phyloP scores from a whole-genome alignment of 306 rosid genomes.

The Acacia crassicarpa region DNA sequence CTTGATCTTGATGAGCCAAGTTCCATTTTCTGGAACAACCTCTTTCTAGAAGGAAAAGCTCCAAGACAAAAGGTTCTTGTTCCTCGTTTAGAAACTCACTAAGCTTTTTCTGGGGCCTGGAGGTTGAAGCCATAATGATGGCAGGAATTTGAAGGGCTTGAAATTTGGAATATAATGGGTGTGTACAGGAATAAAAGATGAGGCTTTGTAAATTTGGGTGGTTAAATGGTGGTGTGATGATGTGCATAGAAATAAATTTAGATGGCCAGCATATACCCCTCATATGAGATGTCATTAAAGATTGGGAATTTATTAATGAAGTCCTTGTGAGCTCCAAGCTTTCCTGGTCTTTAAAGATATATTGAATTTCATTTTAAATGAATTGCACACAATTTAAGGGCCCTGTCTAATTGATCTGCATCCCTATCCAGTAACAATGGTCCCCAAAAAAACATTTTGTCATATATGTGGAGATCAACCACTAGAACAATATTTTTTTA shows the following conservation, averaged over 20 bases:
- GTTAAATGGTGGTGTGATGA: conserved; percentile 5
- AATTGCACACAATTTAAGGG: background rate
- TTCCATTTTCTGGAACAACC: conserved; percentile 42
- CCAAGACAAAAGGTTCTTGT: conserved; percentile 81
- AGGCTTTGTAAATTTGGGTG: background rate
- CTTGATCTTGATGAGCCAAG: conserved; percentile 10
- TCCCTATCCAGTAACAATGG: conserved; percentile 19
- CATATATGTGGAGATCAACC: conserved; percentile 14
- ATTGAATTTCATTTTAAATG: background rate
- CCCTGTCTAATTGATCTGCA: background rate
- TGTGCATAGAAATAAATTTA: background rate
- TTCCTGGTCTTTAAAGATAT: conserved; percentile 13
- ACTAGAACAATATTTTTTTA: background rate
- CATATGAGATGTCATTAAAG: background rate
- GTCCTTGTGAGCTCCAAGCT: conserved; percentile 9
- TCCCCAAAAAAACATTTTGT: conserved; percentile 15
- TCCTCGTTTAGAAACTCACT: conserved; percentile 65
- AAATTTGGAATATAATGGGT: background rate
- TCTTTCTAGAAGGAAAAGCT: conserved; percentile 66
- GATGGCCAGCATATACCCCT: background rate
- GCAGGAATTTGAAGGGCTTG: conserved; percentile 5
- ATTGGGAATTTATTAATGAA: background rate
- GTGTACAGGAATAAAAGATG: background rate
- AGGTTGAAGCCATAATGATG: conserved; percentile 51
- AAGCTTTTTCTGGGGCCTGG: conserved; percentile 55